Percentiles rank a stretch among this genome's conserved stretches.
These are phyloP conservation scores for Trematosphaeria pertusa DNA, from an alignment of 2,329 filamentous ascomycete species.

Conservation along the genomic window DNA sequence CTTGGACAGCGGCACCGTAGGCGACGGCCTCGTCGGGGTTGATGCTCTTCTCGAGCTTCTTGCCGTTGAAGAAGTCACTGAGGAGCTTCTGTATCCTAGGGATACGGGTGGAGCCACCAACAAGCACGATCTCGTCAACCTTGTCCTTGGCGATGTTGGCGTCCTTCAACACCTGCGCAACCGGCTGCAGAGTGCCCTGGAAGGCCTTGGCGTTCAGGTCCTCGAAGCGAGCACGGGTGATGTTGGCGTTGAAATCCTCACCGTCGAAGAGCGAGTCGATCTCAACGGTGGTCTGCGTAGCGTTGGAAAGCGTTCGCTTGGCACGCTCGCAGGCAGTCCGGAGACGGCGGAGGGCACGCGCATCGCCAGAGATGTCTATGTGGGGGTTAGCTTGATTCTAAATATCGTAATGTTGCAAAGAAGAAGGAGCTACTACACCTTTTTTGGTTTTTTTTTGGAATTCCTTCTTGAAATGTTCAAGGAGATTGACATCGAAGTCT, in stretches of 20 bases:
- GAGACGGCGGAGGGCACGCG: slow-evolving; percentile 93
- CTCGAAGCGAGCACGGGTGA: slow-evolving; percentile 99
- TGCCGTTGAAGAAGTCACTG: slow-evolving; percentile 98
- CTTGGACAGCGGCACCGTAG: slow-evolving; percentile 98
- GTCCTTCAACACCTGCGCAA: slow-evolving; percentile 96
- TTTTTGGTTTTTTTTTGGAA: slow-evolving; percentile 75
- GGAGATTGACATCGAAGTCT: slow-evolving; percentile 94
- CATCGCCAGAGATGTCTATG: slow-evolving; percentile 73
- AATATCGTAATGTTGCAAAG: background rate
- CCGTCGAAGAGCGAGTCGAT: slow-evolving; percentile 99
- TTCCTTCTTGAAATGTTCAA: slow-evolving; percentile 97
- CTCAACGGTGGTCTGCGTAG: slow-evolving; percentile 96
- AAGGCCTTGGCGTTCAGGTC: slow-evolving; percentile 97
- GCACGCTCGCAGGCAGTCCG: slow-evolving; percentile 98
- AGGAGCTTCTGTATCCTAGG: slow-evolving; percentile 99
- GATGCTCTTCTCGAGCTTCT: slow-evolving; percentile 99
- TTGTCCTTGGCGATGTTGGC: slow-evolving; percentile 84
- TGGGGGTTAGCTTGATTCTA: slow-evolving; percentile 35
- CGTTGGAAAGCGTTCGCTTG: slow-evolving; percentile 98
- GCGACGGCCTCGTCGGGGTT: slow-evolving; percentile 99
- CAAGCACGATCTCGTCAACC: slow-evolving; percentile 98
- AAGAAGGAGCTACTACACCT: too few relatives aligned
- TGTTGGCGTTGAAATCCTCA: slow-evolving; percentile 95
- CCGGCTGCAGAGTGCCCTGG: slow-evolving; percentile 90
- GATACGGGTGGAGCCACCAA: slow-evolving; percentile 99